Base-by-base conservation (phyloP, 1,284 basidiomycete species). In the Rhodotorula sp. region DNA sequence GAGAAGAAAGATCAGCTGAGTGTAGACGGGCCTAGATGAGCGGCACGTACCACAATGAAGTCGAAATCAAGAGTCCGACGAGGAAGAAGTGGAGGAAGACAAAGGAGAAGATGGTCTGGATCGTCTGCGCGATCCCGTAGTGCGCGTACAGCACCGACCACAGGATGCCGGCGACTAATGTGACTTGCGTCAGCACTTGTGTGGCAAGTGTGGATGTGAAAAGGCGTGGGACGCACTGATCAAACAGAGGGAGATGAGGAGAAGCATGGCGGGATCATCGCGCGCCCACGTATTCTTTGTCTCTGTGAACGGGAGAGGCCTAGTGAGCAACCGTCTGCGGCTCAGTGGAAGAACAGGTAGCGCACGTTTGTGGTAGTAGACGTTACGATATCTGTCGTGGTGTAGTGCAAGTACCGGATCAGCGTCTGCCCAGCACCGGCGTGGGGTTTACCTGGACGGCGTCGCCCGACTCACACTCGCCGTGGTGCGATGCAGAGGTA, bases 271-370 rank as follows among this genome's bases (percentile, higher is more conserved):
- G 25, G 94, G 94, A 80, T 97, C 93, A 81, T 97, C 94, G 81
- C 94, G 85, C 41, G 93, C 92, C 93, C 94, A 97, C 9, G 91
- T 92, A 81, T 97, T 97, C 85, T 97, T 97, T n/a, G 94, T 97
- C 84, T 97, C 92, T 91, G 82, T 81, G 17, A 52, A 79, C 44
- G 48, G 55, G 67, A 53, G 19, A 53, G 4, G 42, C 74, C 17
- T 0, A 7, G 41, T 27, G 0, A 27, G 50, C 12, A 4, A 12
- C 59, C 34, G 2, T 34, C 5, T 34, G 34, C 34, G 25, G 14
- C 4, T 34, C 9, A 12, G 49, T 58, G 45, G 4, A 1, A 41
- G 56, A 25, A 19, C 52, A 25, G 34, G 34, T 3, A 21, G 34
- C 87, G 67, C 78, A 91, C 90, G 91, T 83, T 93, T 92, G 83